A percentile compares a stretch with the other conserved stretches of the same genome.
Conservation (phyloP, 768 basidiomycete genomes). For the Pulveroboletus sp. region DNA sequence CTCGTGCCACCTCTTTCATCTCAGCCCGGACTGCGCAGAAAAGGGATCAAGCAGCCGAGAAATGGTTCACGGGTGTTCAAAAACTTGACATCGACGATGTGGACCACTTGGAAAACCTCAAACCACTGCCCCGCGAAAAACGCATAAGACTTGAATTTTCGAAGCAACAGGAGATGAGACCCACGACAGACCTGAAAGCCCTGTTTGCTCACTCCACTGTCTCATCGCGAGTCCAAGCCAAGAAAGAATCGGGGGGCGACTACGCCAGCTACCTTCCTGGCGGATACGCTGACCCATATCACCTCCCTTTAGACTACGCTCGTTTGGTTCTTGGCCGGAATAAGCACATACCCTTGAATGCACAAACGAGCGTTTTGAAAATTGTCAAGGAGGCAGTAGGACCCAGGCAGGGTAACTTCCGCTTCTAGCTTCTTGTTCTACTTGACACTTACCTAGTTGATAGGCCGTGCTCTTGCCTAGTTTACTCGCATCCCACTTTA, state of each 20-base stretch:
- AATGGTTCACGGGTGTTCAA: constrained; percentile 23
- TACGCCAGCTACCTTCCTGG: constrained; percentile 46
- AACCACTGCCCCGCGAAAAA: constrained; percentile 3
- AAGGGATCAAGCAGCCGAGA: constrained; percentile 21
- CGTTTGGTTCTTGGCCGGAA: constrained; percentile 41
- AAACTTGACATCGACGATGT: constrained; percentile 14
- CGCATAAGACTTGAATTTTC: neutral
- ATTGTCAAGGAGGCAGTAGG: constrained; percentile 31
- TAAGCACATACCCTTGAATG: constrained; percentile 38
- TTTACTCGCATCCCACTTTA: neutral
- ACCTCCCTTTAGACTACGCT: constrained; percentile 41
- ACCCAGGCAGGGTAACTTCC: constrained; percentile 11
- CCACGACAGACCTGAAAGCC: constrained; percentile 18
- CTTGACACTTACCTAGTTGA: neutral
- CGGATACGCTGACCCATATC: constrained; percentile 26
- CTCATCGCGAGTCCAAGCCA: constrained; percentile 22
- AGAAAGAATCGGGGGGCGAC: constrained; percentile 46
- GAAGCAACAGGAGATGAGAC: constrained; percentile 20
- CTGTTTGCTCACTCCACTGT: constrained; percentile 15
- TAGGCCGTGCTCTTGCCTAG: constrained; percentile 9
- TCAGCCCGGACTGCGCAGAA: constrained; percentile 19
- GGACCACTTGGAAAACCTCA: neutral
- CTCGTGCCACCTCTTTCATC: constrained; percentile 18
- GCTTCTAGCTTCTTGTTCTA: neutral
- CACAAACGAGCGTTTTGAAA: constrained; percentile 38